Evolutionary conservation across 768 basidiomycete species (phyloP).

Genomic region (Mycena venus): DNA sequence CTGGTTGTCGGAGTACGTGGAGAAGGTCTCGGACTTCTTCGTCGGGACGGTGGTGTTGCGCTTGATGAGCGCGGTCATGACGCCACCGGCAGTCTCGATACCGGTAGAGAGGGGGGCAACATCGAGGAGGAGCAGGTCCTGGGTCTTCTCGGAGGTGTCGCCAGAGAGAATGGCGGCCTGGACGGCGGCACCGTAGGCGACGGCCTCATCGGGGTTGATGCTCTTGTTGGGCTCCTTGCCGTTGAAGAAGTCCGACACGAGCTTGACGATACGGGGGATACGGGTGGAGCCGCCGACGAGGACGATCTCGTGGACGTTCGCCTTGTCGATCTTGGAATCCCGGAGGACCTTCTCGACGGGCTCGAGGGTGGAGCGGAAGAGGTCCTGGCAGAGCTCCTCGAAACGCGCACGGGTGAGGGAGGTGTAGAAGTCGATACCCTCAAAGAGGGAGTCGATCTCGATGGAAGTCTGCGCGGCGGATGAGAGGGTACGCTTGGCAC

Average conservation of each 20-base stretch:
- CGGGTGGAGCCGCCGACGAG: slow-evolving; percentile 98
- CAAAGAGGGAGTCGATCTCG: slow-evolving; percentile 97
- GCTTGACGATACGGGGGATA: slow-evolving; percentile 97
- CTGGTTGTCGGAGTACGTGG: slow-evolving; percentile 98
- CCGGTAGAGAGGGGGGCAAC: slow-evolving; percentile 91
- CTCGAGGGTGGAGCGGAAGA: slow-evolving; percentile 94
- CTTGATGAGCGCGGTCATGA: slow-evolving; percentile 99
- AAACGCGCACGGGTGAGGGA: slow-evolving; percentile 98
- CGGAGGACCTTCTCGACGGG: slow-evolving; percentile 98
- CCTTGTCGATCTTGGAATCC: slow-evolving; percentile 98
- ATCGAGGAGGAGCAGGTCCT: slow-evolving; percentile 95
- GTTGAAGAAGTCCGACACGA: slow-evolving; percentile 98
- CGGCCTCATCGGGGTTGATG: slow-evolving; percentile 99
- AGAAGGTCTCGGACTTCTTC: slow-evolving; percentile 99
- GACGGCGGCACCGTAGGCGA: slow-evolving; percentile 98
- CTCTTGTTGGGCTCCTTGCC: slow-evolving; percentile 99
- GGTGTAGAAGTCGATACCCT: slow-evolving; percentile 99
- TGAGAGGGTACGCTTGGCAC: slow-evolving; percentile 98
- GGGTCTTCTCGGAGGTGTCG: slow-evolving; percentile 98
- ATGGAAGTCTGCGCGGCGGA: slow-evolving; percentile 97
- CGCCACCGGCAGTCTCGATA: slow-evolving; percentile 99
- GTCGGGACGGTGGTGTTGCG: slow-evolving; percentile 99
- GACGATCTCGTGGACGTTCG: slow-evolving; percentile 96
- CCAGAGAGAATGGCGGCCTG: slow-evolving; percentile 98
- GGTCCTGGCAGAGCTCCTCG: slow-evolving; percentile 94